These are phyloP conservation scores for Dictyostelium intermedium DNA, from an alignment of 78 protist genomes.

Conservation along the genomic window DNA sequence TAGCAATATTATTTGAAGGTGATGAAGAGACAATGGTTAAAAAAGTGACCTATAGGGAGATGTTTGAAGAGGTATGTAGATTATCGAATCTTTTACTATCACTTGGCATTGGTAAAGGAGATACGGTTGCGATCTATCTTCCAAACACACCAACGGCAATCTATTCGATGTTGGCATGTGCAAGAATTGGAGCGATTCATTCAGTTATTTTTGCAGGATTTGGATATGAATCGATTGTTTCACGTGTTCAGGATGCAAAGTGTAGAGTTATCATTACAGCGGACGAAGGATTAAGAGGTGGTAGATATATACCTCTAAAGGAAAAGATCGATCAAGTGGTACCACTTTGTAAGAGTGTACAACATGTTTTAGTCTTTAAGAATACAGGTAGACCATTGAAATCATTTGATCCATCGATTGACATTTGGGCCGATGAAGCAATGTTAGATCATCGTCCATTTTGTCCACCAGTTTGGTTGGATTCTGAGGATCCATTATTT, in stretches of 20 bases:
- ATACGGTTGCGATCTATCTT: constrained; percentile 93
- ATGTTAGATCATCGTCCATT: constrained; percentile 71
- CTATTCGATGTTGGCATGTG: constrained; percentile 96
- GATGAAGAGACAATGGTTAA: constrained; percentile 52
- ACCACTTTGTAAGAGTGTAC: constrained; percentile 11
- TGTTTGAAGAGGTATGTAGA: constrained; percentile 75
- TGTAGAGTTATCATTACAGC: constrained; percentile 87
- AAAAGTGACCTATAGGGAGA: constrained; percentile 69
- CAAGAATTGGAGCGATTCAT: constrained; percentile 97
- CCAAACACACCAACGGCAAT: constrained; percentile 92
- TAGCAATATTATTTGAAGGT: constrained; percentile 86
- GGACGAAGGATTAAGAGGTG: constrained; percentile 88
- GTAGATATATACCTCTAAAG: constrained; percentile 76
- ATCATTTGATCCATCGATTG: background rate
- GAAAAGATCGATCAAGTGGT: constrained; percentile 77
- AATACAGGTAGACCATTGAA: constrained; percentile 10
- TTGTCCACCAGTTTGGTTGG: constrained; percentile 82
- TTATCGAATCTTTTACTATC: constrained; percentile 88
- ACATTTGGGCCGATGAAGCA: constrained; percentile 71
- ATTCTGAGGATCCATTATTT: constrained; percentile 95
- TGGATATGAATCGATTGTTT: constrained; percentile 79
- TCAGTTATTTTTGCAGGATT: constrained; percentile 86
- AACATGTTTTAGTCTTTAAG: constrained; percentile 53
- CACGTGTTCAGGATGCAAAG: constrained; percentile 81
- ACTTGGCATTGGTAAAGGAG: constrained; percentile 91